Evolutionary conservation across 257 asterid genomes (phyloP).

Genomic region (Nemophila menziesii): DNA sequence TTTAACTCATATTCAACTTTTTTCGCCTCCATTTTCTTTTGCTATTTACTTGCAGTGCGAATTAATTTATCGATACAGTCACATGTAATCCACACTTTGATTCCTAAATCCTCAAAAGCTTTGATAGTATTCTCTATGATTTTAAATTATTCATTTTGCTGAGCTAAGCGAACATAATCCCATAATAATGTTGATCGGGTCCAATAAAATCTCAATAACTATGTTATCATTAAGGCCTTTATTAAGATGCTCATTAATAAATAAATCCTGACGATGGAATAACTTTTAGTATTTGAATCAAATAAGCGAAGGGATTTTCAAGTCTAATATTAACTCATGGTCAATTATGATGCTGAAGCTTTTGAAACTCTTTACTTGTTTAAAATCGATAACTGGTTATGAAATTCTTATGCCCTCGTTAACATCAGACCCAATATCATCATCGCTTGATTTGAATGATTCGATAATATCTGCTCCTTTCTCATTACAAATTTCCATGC

Average conservation of each 20-base stretch:
- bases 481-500: slow-evolving; percentile 7
- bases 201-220: slow-evolving; percentile 37
- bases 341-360: slow-evolving; percentile 39
- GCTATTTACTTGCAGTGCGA: slow-evolving; percentile 19
- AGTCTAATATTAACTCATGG: slow-evolving; percentile 36
- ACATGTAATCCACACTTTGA: slow-evolving; percentile 45
- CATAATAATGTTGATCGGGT: slow-evolving; percentile 37
- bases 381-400: slow-evolving; percentile 16
- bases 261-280: slow-evolving; percentile 35
- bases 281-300: slow-evolving; percentile 40
- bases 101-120: slow-evolving; percentile 52
- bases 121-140: slow-evolving; percentile 44
- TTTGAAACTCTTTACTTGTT: slow-evolving; percentile 28
- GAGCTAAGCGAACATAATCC: slow-evolving; percentile 28
- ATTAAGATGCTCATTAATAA: slow-evolving; percentile 38
- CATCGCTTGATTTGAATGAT: not conserved
- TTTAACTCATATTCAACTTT: slow-evolving; percentile 17
- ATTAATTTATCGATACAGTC: slow-evolving; percentile 23
- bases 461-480: slow-evolving; percentile 11
- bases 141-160: slow-evolving; percentile 25
- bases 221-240: slow-evolving; percentile 40
- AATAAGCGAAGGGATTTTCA: slow-evolving; percentile 27
- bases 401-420: slow-evolving; percentile 22
- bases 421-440: too few species aligned
- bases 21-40: slow-evolving; percentile 16